phyloP scores from a whole-genome alignment of 106 monocot species.

The Allium cepa region DNA sequence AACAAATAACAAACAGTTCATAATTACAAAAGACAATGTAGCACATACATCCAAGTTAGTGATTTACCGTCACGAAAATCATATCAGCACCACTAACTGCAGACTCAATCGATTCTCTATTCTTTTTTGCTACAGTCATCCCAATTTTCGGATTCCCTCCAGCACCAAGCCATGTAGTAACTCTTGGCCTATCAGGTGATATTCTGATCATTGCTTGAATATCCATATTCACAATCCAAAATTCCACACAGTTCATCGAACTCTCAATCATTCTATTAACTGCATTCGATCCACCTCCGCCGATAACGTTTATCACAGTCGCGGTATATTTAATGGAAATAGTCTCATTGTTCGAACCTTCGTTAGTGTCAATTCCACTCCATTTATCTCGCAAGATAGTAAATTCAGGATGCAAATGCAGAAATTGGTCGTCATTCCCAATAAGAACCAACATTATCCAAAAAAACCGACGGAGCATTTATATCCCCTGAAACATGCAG shows the following conservation, averaged over 20 bases:
- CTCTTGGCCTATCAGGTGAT: conserved; percentile 67
- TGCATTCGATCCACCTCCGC: conserved; percentile 93
- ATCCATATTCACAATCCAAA: conserved; percentile 97
- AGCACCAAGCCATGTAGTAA: conserved; percentile 72
- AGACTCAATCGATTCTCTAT: conserved; percentile 41
- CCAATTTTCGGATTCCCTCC: conserved; percentile 81
- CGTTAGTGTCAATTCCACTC: conserved; percentile 5
- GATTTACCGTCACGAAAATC: conserved; percentile 60
- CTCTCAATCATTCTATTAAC: conserved; percentile 93
- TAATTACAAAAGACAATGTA: neutral
- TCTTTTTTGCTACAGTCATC: conserved; percentile 65
- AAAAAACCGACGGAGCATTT: neutral
- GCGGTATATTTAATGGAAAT: conserved; percentile 30
- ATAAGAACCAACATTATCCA: neutral
- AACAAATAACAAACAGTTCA: neutral
- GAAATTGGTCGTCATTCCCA: conserved; percentile 43
- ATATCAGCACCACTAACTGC: conserved; percentile 58
- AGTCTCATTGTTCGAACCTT: conserved; percentile 16
- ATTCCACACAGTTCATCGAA: conserved; percentile 86
- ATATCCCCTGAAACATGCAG: neutral
- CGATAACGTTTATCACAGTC: conserved; percentile 92
- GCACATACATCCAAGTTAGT: neutral
- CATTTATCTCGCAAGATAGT: conserved; percentile 63
- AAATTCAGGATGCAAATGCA: conserved; percentile 75
- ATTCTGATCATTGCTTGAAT: conserved; percentile 64